Evolutionary conservation across 371 early-diverging fungal species (phyloP), one percentile per base, ranked within the genome.

Genomic region (Mortierella sp.): DNA sequence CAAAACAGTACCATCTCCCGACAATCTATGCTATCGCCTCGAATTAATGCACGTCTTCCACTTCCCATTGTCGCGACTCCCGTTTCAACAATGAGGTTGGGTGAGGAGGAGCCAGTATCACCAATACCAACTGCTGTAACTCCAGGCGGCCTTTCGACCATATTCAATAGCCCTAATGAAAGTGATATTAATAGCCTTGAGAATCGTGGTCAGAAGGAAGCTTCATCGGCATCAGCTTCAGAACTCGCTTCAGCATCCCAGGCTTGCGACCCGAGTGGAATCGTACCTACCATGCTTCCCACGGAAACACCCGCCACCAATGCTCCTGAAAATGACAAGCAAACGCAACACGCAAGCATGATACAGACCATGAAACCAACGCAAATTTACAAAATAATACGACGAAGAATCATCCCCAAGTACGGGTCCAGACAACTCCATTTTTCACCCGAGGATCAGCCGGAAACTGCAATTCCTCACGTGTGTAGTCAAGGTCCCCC

Each of bases 1-100:
- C 70, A 73, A 28, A 73, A 68, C 60, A 72, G 77, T 53, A 73
- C 78, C 38, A 63, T 78, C 33, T 73, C 78, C 16, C 62, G 73
- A 16, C 78, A 72, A 32, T 78, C 78, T 15, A 58, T 24, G 9
- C 47, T 61, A 4, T 69, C 78, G 1, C 63, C 72, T 8, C 78
- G 74, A 1, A 21, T 59, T 32, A 28, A 57, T 10, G 24, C 58
- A 6, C 73, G 73, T 36, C 78, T 70, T 2, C 78, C 60, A 41
- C 72, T 38, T 9, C 59, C 72, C 3, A 53, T 72, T 43, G 19
- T 60, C 15, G 63, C 50, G 11, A 11, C 38, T 8, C 53, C 73
- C 6, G 28, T 63, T 21, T 50, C 55, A n/a, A 19, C 57, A 53
- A 7, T n/a, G 19, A 64, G 10, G 6, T 15, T 47, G 4, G 36